Evolutionary conservation across 2,329 filamentous ascomycete species (phyloP).

Genomic region (Diplodia seriata): DNA sequence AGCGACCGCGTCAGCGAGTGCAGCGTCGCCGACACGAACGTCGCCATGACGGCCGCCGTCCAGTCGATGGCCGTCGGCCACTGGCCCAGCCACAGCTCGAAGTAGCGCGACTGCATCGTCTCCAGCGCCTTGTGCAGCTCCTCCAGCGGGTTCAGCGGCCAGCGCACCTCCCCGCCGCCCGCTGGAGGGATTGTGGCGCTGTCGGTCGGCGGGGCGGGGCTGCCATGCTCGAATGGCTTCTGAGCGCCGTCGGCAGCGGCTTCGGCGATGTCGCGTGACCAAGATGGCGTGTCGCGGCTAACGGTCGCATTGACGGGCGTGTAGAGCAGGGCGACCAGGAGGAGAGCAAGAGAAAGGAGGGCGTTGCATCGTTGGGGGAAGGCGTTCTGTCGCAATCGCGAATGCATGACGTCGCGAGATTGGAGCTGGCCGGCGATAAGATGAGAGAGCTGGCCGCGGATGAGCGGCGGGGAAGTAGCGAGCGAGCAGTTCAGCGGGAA

Average conservation of each 20-base stretch:
- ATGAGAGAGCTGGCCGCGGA: conserved; percentile 8
- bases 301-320: background rate
- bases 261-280: background rate
- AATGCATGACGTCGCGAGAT: conserved; percentile 20
- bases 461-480: conserved; percentile 18
- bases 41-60: conserved; percentile 86
- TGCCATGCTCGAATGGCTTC: background rate
- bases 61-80: conserved; percentile 92
- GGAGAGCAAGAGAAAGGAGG: background rate
- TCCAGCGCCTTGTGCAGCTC: conserved; percentile 65
- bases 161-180: conserved; percentile 4
- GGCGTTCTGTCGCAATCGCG: conserved; percentile 4
- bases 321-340: background rate
- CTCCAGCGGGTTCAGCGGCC: conserved; percentile 39
- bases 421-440: conserved; percentile 7
- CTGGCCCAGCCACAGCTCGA: conserved; percentile 75
- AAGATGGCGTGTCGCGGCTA: background rate
- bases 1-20: conserved; percentile 72
- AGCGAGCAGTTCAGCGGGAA: conserved; percentile 1
- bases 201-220: background rate
- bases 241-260: background rate
- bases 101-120: conserved; percentile 80
- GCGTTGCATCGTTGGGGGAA: background rate
- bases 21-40: conserved; percentile 76
- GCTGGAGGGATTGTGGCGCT: background rate